Evolutionary conservation across 345 rosid genomes (phyloP), one percentile per base, ranked within the genome.

Genomic region (Eucalyptus guilfoylei): DNA sequence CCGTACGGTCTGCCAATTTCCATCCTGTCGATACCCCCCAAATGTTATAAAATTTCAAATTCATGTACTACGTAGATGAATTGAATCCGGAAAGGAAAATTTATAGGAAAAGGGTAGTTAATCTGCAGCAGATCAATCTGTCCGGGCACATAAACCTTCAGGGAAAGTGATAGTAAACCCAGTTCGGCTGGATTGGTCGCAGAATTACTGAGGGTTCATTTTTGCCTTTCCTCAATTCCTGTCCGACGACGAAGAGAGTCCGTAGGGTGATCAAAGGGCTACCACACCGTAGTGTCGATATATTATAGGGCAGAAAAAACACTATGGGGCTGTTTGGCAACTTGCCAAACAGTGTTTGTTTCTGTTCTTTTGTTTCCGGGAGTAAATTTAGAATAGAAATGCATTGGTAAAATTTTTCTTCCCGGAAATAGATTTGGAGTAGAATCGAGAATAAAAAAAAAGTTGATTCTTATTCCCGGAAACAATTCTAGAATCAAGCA

Each of bases 161-260:
- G 54, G 21, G 89, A 85, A 64, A 92, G 49, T 30, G 90, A 89
- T 49, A 83, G 67, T 89, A 86, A 76, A 80, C 89, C 87, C 47
- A 44, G 23, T 10, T 86, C 87, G 34, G 89, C 34, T 72, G 49
- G 81, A 86, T 88, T 47, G 55, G 69, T 62, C 69, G 17, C 69
- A 28, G n/a, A 62, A 62, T 30, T 62, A 26, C 69, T 30, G 69
- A 62, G 69, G 69, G 14, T 30, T 30, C 34, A 26, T 62, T 62
- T 28, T 30, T 62, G 69, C 69, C 72, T 9, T 91, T 69, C 83
- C 50, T 87, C 91, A 92, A 49, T 89, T 7, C 58, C 87, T 23
- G 49, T n/a, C 37, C 89, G 58, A 15, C 67, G 91, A 89, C 92
- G 92, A 89, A 50, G 86, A 91, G 50, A 91, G 76, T 14, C 40